phyloP scores from a whole-genome alignment of 345 rosid genomes.

The Bruguiera gymnorhiza region DNA sequence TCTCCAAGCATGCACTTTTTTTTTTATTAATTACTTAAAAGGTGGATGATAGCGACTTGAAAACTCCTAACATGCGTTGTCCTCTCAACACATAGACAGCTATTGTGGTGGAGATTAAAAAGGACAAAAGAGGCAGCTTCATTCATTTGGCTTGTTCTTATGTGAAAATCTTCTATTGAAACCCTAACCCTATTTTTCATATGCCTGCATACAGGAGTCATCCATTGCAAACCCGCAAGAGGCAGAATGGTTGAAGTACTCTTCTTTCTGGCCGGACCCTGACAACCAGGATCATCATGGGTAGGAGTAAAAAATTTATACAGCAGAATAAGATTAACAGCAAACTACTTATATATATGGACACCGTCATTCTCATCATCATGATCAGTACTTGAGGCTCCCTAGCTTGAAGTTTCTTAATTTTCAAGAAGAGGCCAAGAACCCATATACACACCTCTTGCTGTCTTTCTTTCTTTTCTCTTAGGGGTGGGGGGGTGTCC shows the following conservation, averaged over 20 bases:
- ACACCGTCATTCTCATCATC: conserved; percentile 45
- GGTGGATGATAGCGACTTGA: conserved; percentile 38
- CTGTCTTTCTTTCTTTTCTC: conserved; percentile 21
- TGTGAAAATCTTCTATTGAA: conserved; percentile 22
- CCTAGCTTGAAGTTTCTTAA: conserved; percentile 16
- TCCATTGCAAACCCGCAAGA: conserved; percentile 86
- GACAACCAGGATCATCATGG: conserved; percentile 99
- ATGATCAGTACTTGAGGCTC: conserved; percentile 34
- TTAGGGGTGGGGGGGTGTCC: conserved; percentile 19
- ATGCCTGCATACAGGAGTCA: conserved; percentile 55
- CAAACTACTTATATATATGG: background rate
- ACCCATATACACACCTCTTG: conserved; percentile 17
- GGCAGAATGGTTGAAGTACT: conserved; percentile 96
- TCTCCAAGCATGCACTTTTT: background rate
- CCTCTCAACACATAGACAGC: conserved; percentile 36
- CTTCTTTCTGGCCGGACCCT: conserved; percentile 96
- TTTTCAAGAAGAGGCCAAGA: conserved; percentile 31
- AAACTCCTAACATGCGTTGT: conserved; percentile 57
- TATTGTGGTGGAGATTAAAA: conserved; percentile 25
- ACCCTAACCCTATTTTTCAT: conserved; percentile 26
- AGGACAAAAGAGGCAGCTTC: conserved; percentile 53
- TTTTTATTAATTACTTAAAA: conserved; percentile 1
- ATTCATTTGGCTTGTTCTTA: conserved; percentile 25
- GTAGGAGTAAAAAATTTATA: conserved; percentile 43
- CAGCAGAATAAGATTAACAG: background rate